Percentiles rank a stretch among this genome's conserved stretches.
Conservation (phyloP, 2,329 filamentous ascomycete species). For the Cercospora berteroae region DNA sequence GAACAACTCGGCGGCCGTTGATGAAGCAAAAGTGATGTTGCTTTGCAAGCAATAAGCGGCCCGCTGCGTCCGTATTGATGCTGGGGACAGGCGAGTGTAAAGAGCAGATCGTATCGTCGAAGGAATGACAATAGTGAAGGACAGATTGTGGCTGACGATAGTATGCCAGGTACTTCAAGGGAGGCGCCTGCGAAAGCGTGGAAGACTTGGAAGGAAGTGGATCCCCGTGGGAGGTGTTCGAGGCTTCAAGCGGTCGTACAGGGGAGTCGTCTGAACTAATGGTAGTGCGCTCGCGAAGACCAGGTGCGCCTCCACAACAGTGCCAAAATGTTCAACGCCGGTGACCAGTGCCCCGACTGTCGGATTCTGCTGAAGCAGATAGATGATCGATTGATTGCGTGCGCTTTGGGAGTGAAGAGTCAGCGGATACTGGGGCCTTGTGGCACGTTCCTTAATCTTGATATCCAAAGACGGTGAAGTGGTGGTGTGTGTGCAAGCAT, state of each 20-base stretch:
- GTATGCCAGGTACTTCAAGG: conserved; percentile 20
- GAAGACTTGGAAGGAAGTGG: conserved; percentile 18
- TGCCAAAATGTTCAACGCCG: conserved; percentile 18
- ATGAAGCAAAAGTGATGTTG: neutral
- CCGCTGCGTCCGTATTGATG: conserved; percentile 6
- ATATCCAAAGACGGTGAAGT: conserved; percentile 28
- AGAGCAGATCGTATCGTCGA: conserved; percentile 4
- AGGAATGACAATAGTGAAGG: neutral
- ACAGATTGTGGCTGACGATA: conserved; percentile 16
- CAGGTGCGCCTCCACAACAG: conserved; percentile 22
- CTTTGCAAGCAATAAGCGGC: neutral
- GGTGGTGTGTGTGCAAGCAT: conserved; percentile 24
- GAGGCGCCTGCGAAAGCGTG: conserved; percentile 7
- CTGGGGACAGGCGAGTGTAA: neutral
- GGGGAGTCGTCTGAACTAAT: conserved; percentile 22
- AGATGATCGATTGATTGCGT: conserved; percentile 30
- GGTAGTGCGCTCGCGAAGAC: conserved; percentile 19
- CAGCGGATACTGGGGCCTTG: conserved; percentile 23
- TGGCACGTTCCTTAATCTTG: conserved; percentile 33
- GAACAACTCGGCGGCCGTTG: neutral
- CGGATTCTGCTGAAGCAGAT: conserved; percentile 27
- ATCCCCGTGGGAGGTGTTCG: conserved; percentile 20
- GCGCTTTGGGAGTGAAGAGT: conserved; percentile 25
- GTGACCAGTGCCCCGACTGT: conserved; percentile 21
- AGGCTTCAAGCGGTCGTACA: conserved; percentile 22